Conservation (phyloP, 257 asterid genomes). For the Fraxinus excelsior region DNA sequence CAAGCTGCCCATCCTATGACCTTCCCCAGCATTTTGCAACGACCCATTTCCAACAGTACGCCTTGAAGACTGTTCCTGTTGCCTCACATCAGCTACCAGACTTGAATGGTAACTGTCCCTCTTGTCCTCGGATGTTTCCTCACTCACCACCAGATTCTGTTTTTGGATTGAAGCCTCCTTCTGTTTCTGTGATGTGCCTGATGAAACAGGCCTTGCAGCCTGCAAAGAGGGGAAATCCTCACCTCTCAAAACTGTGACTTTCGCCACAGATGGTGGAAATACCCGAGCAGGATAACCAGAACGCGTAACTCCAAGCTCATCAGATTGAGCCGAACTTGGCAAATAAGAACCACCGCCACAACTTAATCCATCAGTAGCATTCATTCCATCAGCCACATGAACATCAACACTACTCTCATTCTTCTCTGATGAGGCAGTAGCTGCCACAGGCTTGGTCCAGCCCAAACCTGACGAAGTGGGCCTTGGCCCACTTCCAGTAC, state of each 20-base stretch:
- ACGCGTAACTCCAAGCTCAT: conserved; percentile 41
- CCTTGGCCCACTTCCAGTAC: conserved; percentile 71
- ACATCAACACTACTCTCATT: conserved; percentile 39
- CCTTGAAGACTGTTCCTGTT: conserved; percentile 44
- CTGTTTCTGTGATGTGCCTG: conserved; percentile 67
- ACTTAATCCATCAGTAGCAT: conserved; percentile 43
- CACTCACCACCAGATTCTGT: conserved; percentile 53
- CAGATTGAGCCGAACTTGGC: conserved; percentile 76
- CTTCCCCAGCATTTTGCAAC: conserved; percentile 45
- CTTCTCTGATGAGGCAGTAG: conserved; percentile 46
- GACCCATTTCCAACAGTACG: conserved; percentile 39
- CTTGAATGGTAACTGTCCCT: conserved; percentile 47
- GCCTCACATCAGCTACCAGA: conserved; percentile 45
- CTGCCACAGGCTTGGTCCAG: conserved; percentile 74
- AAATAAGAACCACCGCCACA: conserved; percentile 55
- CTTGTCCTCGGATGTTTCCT: conserved; percentile 49
- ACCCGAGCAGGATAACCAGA: conserved; percentile 40
- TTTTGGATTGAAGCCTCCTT: conserved; percentile 64
- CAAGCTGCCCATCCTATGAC: conserved; percentile 39
- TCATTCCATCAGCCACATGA: conserved; percentile 41
- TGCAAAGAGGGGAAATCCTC: conserved; percentile 96
- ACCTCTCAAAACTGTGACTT: conserved; percentile 81
- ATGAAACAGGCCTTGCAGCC: conserved; percentile 75
- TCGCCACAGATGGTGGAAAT: conserved; percentile 46
- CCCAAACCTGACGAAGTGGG: conserved; percentile 87